These are phyloP conservation scores for Aspergillus pseudonomiae DNA, from an alignment of 2,329 filamentous ascomycete genomes.

Conservation along the genomic window DNA sequence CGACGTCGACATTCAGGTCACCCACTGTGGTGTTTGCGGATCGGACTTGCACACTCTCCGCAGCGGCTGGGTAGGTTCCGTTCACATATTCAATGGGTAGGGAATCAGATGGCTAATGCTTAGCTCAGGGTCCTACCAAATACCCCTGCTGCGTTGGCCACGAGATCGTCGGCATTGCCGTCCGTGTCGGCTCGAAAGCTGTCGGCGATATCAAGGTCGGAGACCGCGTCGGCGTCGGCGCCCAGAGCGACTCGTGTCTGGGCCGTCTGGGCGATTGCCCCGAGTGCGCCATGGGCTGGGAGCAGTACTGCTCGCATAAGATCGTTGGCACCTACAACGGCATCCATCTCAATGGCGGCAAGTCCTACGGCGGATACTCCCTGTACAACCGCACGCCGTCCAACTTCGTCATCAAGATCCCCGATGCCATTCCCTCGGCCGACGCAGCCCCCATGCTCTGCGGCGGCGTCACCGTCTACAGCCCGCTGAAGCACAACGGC, in stretches of 20 bases:
- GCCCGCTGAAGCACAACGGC: constrained; percentile 68
- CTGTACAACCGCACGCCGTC: constrained; percentile 57
- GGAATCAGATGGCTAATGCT: too few relatives aligned
- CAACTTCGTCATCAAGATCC: constrained; percentile 65
- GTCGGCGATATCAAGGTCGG: constrained; percentile 34
- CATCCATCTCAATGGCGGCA: constrained; percentile 54
- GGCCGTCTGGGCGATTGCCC: constrained; percentile 51
- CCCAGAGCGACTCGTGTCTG: constrained; percentile 60
- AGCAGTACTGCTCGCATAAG: constrained; percentile 40
- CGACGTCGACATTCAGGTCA: constrained; percentile 66
- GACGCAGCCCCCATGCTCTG: constrained; percentile 74
- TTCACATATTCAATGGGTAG: background rate
- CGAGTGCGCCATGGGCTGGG: constrained; percentile 52
- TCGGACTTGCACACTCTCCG: constrained; percentile 62
- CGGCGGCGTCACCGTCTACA: constrained; percentile 74
- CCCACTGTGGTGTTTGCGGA: constrained; percentile 68
- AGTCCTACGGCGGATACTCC: constrained; percentile 69
- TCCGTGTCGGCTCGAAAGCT: constrained; percentile 56
- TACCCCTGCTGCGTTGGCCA: constrained; percentile 62
- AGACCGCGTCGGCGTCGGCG: constrained; percentile 58
- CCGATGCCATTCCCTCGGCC: constrained; percentile 52
- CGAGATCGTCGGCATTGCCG: constrained; percentile 65
- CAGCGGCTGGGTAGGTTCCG: constrained; percentile 47
- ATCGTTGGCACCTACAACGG: constrained; percentile 38
- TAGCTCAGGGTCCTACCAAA: constrained; percentile 28